A percentile compares a stretch with the other conserved stretches of the same genome.
Evolutionary conservation across 441 rosid genomes (phyloP).

Genomic region (Jatropha multifida): DNA sequence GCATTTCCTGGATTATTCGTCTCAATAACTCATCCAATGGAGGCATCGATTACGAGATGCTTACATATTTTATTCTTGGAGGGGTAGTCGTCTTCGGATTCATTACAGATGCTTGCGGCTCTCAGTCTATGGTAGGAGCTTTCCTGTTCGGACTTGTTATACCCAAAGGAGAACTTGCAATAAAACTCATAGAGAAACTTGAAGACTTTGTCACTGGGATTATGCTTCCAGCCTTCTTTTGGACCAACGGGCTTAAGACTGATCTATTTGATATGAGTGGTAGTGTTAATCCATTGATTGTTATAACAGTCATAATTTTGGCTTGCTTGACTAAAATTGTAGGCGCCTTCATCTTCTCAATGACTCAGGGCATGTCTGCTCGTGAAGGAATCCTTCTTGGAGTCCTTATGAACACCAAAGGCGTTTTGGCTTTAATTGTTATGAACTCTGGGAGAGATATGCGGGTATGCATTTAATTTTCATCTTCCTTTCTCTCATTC

Average conservation of each 20-base stretch:
- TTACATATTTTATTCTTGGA: constrained; percentile 28
- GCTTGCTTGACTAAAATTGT: constrained; percentile 32
- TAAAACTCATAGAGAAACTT: constrained; percentile 30
- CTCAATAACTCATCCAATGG: constrained; percentile 7
- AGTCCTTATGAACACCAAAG: constrained; percentile 51
- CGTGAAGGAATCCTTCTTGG: constrained; percentile 43
- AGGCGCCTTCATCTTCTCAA: constrained; percentile 29
- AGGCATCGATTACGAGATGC: constrained; percentile 24
- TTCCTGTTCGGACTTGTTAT: constrained; percentile 50
- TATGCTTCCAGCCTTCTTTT: constrained; percentile 29
- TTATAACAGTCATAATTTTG: background rate
- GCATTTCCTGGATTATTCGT: constrained; percentile 27
- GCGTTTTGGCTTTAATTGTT: constrained; percentile 38
- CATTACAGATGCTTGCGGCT: constrained; percentile 44
- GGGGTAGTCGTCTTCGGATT: constrained; percentile 39
- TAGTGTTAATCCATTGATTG: background rate
- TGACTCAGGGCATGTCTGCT: constrained; percentile 16
- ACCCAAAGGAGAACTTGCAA: constrained; percentile 36
- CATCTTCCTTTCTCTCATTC: no score
- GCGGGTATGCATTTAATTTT: constrained; percentile 15
- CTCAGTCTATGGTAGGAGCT: constrained; percentile 46
- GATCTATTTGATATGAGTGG: background rate
- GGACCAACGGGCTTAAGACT: constrained; percentile 29
- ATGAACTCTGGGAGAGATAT: constrained; percentile 35
- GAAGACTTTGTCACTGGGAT: constrained; percentile 36